Base-by-base conservation (phyloP, 2,329 filamentous ascomycete genomes). In the Elsinoe arachidis region DNA sequence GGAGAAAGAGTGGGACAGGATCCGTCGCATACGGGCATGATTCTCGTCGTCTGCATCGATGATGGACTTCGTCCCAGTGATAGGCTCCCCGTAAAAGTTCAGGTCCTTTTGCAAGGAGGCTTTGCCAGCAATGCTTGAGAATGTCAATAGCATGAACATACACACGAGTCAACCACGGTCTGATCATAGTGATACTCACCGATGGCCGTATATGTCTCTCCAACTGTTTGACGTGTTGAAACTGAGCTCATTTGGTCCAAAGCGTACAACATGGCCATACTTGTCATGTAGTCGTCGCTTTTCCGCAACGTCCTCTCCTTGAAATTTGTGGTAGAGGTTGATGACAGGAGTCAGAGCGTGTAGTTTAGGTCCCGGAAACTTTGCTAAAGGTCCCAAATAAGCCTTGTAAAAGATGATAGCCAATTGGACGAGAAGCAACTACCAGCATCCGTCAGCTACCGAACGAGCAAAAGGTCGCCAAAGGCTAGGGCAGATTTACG, bases 161-260 rank as follows among this genome's bases (percentile, higher is more conserved):
- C 3, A 30, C 9, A 30, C 5, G 26, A 7, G 7, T 9, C 5
- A 9, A 26, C 23, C 23, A 26, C 23, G 3, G 6, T 6, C 23
- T 26, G 23, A 26, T 30, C 5, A 7, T 30, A 9, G 26, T 5
- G 26, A 51, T 17, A 62, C 68, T 64, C 37, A 55, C 38, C 63
- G 63, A 57, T 68, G 64, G 15, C 69, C 69, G 58, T 73, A 72
- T 37, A 77, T 75, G 34, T 77, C 73, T 62, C 71, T 69, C 69
- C 74, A 79, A 1, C 68, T 68, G 0, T 64, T 64, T 2, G 67
- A 58, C 5, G 67, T 63, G 43, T 67, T 71, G 62, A 76, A 79
- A 1, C 74, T 73, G 2, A 80, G 69, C 61, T 79, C 75, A 58
- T 76, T 69, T 1, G 78, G 76, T 3, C 70, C 70, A 41, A 78